These are phyloP conservation scores for Hymenoscyphus linearis DNA, from an alignment of 2,329 filamentous ascomycete species.

Conservation along the genomic window DNA sequence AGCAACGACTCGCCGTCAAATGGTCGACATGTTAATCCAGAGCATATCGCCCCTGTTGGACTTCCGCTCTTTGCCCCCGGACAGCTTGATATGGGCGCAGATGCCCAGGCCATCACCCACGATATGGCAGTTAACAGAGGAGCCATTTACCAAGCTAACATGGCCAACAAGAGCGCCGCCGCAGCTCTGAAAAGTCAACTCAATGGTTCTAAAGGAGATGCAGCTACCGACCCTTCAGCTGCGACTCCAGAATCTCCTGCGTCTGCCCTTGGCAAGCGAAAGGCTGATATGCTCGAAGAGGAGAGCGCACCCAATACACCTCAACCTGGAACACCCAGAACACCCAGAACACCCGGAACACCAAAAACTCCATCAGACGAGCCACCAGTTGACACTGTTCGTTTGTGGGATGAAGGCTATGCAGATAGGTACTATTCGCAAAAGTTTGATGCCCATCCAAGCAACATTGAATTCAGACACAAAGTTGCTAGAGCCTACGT, in stretches of 20 bases:
- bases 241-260: constrained; percentile 32
- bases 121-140: constrained; percentile 80
- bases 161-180: constrained; percentile 91
- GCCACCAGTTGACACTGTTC: constrained; percentile 71
- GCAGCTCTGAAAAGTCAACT: constrained; percentile 79
- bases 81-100: constrained; percentile 45
- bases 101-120: constrained; percentile 65
- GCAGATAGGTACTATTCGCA: constrained; percentile 94
- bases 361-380: constrained; percentile 49
- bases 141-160: constrained; percentile 60
- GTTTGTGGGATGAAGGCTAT: constrained; percentile 93
- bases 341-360: constrained; percentile 34
- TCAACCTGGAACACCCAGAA: constrained; percentile 41
- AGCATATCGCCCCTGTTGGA: constrained; percentile 34
- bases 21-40: constrained; percentile 21
- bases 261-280: constrained; percentile 67
- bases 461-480: constrained; percentile 80
- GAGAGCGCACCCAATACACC: constrained; percentile 52
- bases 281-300: constrained; percentile 64
- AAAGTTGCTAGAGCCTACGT: constrained; percentile 88
- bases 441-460: constrained; percentile 81
- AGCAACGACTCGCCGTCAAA: constrained; percentile 28
- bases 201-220: constrained; percentile 30
- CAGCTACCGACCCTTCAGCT: constrained; percentile 13
- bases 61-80: constrained; percentile 55